Percentiles rank a stretch among this genome's conserved stretches.
Conservation (phyloP, 495 filamentous ascomycete genomes). For the Gamarada debralockiae region DNA sequence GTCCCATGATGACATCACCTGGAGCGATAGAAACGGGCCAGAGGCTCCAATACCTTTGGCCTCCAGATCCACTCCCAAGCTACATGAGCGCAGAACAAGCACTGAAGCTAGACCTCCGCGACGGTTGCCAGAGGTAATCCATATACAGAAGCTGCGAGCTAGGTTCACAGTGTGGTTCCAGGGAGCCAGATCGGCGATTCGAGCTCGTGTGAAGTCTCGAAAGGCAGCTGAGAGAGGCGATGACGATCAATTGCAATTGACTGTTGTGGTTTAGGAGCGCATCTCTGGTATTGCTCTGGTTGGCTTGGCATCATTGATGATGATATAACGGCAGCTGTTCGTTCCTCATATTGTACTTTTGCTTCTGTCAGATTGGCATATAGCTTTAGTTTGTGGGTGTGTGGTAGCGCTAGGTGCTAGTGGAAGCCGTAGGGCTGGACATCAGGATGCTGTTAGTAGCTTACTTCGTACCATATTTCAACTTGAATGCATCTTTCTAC, state of each 20-base stretch:
- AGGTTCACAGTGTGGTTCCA: conserved; percentile 20
- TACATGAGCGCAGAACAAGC: conserved; percentile 3
- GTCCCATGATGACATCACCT: conserved; percentile 21
- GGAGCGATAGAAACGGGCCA: conserved; percentile 6
- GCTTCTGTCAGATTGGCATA: not conserved
- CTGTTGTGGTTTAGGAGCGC: not conserved
- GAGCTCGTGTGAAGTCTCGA: conserved; percentile 14
- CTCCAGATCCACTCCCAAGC: conserved; percentile 6
- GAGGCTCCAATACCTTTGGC: conserved; percentile 1
- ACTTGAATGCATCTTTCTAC: too few relatives aligned
- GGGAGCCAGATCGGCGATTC: conserved; percentile 13
- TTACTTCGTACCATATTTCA: not conserved
- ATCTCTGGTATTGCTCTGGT: not conserved
- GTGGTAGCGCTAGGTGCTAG: not conserved
- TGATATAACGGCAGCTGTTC: not conserved
- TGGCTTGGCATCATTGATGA: too few relatives aligned
- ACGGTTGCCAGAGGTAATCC: conserved; percentile 3
- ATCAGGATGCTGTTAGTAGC: not conserved
- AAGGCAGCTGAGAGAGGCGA: not conserved
- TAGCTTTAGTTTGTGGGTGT: conserved; percentile 2
- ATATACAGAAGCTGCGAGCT: conserved; percentile 12
- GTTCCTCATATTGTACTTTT: not conserved
- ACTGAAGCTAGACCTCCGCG: conserved; percentile 4
- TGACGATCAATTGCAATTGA: not conserved
- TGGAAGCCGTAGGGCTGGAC: not conserved